Evolutionary conservation across 352 stramenopile genomes (phyloP), one percentile per base, ranked within the genome.

Genomic region (Halophytophthora batemanensis): DNA sequence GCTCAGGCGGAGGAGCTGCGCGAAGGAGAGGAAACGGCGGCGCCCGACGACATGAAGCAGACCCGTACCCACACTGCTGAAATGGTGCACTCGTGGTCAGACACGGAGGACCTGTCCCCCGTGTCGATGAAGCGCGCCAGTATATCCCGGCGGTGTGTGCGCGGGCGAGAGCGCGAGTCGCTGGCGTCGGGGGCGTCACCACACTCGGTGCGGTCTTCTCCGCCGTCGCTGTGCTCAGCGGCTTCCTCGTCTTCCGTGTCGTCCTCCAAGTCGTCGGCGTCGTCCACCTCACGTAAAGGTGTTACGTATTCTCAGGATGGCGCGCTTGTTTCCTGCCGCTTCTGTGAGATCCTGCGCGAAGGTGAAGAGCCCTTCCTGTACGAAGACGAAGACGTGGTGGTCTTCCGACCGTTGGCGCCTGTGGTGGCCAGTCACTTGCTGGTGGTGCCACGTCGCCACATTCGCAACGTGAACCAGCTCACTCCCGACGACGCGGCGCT

Each of bases 391-490:
- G 58, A 72, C 34, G 69, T 95, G 29, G 77, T 74, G 2, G 82
- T 95, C 2, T 93, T 95, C 52, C 80, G 78, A 0, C 84, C 84
- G 13, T 61, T 95, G 33, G 54, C 69, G 18, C 82, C 82, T 3
- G 81, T 87, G 22, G 78, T 79, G 14, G 66, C 74, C 17, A 87
- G 74, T 34, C 84, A 95, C 58, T 79, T 93, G 18, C 61, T 95
- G 39, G 81, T 95, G 23, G 84, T 94, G 37, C 84, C 84, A 15
- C 81, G 82, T 25, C 76, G 74, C 37, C 84, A 94, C 66, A 88
- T 94, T 37, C 84, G 82, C 37, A 93, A 94, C 61, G 79, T 94
- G 33, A 94, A 92, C 59, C 72, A 82, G 44, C 69, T 94, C 23
- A 89, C 77, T 3, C 43, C 58, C 0, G 51, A 74, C n/a, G 71